A percentile compares a stretch with the other conserved stretches of the same genome.
Evolutionary conservation across 257 asterid genomes (phyloP).

Genomic region (Solanum ossicruentum): DNA sequence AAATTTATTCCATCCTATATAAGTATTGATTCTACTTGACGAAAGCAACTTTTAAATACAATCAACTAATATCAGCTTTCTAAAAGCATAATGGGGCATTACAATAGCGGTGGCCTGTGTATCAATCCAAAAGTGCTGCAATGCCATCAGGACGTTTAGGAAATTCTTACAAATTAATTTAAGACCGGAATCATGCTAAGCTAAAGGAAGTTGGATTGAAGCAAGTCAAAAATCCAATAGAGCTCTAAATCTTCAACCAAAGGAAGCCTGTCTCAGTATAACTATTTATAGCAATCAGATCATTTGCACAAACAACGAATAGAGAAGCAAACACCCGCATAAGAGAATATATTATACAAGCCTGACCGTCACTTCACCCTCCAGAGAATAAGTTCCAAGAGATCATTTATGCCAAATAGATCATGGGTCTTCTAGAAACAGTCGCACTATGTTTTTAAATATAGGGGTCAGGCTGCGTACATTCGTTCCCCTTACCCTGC

Average conservation of each 20-base stretch:
- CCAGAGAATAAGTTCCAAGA: background rate
- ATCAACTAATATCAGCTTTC: background rate
- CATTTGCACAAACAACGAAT: background rate
- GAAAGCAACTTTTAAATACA: background rate
- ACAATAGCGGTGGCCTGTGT: background rate
- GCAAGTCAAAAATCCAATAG: background rate
- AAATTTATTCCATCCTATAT: background rate
- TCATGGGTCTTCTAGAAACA: no score
- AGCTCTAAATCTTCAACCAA: background rate
- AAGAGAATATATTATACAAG: background rate
- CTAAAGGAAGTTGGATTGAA: background rate
- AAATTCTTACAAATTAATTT: background rate
- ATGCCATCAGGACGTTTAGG: background rate
- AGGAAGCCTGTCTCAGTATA: background rate
- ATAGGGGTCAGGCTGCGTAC: no score
- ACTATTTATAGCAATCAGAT: background rate
- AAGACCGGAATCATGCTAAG: background rate
- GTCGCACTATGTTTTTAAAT: no score
- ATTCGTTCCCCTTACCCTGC: no score
- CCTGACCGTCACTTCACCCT: background rate
- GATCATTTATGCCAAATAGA: background rate
- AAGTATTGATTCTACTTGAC: background rate
- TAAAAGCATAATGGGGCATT: background rate
- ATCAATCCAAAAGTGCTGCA: background rate
- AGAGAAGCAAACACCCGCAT: background rate